phyloP scores from a whole-genome alignment of 352 stramenopile genomes.

The Stephanocyclus meneghinianus region DNA sequence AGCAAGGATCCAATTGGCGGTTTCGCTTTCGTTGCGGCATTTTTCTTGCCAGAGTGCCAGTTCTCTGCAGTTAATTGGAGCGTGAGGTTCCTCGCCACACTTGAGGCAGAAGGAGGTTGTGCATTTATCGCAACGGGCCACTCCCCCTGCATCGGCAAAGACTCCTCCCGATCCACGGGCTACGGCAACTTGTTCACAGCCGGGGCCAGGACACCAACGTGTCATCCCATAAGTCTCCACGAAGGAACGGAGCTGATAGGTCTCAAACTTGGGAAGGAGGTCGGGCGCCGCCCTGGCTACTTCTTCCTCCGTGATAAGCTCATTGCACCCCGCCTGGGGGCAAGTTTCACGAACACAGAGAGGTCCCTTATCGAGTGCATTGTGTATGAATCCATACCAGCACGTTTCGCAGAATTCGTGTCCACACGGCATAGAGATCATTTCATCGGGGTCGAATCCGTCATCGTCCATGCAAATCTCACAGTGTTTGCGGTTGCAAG shows the following conservation, averaged over 20 bases:
- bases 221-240: slow-evolving; percentile 97
- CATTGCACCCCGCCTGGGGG: slow-evolving; percentile 92
- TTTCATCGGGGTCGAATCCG: slow-evolving; percentile 61
- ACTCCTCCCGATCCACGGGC: slow-evolving; percentile 59
- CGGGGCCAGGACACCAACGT: slow-evolving; percentile 94
- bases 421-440: slow-evolving; percentile 92
- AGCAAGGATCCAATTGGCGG: slow-evolving; percentile 98
- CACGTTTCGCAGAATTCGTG: slow-evolving; percentile 94
- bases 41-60: slow-evolving; percentile 95
- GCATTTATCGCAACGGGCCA: slow-evolving; percentile 75
- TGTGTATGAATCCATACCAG: slow-evolving; percentile 79
- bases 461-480: slow-evolving; percentile 94
- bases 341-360: slow-evolving; percentile 92
- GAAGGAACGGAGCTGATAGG: slow-evolving; percentile 93
- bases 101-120: slow-evolving; percentile 82
- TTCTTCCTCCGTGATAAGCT: slow-evolving; percentile 86
- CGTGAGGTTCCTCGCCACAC: slow-evolving; percentile 96
- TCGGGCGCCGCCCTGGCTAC: slow-evolving; percentile 70
- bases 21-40: slow-evolving; percentile 95
- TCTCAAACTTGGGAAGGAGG: slow-evolving; percentile 88
- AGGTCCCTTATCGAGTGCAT: slow-evolving; percentile 87
- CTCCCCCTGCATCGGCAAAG: slow-evolving; percentile 47
- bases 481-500: slow-evolving; percentile 59
- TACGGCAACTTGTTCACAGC: slow-evolving; percentile 90
- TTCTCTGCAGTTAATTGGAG: slow-evolving; percentile 90